Evolutionary conservation across 2,329 filamentous ascomycete species (phyloP).

Genomic region (Claviceps paspali): DNA sequence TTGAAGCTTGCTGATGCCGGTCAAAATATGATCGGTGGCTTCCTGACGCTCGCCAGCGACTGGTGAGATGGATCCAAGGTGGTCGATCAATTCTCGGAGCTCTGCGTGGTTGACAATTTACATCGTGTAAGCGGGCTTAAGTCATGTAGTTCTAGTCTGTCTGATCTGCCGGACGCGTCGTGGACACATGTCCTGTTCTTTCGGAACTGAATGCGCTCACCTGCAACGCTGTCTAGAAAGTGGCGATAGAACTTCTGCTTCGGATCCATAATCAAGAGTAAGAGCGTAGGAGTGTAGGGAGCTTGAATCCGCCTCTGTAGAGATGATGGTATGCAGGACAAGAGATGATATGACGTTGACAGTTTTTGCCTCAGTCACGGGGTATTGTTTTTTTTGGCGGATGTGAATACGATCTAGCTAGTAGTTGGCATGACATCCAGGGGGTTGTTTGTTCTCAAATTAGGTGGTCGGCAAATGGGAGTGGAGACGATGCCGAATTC

Average conservation of each 20-base stretch:
- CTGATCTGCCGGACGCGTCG: background rate
- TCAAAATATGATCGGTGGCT: conserved; percentile 65
- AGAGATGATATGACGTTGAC: too few species aligned
- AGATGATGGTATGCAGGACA: background rate
- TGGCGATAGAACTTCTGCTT: conserved; percentile 76
- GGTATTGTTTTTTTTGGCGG: too few species aligned
- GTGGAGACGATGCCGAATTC: too few species aligned
- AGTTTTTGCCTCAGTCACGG: too few species aligned
- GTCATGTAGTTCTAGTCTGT: too few species aligned
- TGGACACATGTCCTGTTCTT: background rate
- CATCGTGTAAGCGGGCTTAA: background rate
- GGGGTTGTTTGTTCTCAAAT: too few species aligned
- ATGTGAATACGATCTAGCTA: too few species aligned
- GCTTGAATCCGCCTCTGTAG: background rate
- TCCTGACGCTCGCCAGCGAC: conserved; percentile 61
- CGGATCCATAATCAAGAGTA: conserved; percentile 16
- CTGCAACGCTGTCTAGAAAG: conserved; percentile 60
- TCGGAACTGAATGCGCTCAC: conserved; percentile 38
- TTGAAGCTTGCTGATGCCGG: conserved; percentile 64
- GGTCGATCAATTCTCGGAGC: conserved; percentile 60
- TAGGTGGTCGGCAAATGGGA: too few species aligned
- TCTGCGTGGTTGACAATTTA: conserved; percentile 27
- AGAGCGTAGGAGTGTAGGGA: background rate
- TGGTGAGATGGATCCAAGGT: conserved; percentile 45
- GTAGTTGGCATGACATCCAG: too few species aligned